Base-by-base conservation (phyloP, 2,329 filamentous ascomycete species). In the Fusarium pseudoanthophilum region DNA sequence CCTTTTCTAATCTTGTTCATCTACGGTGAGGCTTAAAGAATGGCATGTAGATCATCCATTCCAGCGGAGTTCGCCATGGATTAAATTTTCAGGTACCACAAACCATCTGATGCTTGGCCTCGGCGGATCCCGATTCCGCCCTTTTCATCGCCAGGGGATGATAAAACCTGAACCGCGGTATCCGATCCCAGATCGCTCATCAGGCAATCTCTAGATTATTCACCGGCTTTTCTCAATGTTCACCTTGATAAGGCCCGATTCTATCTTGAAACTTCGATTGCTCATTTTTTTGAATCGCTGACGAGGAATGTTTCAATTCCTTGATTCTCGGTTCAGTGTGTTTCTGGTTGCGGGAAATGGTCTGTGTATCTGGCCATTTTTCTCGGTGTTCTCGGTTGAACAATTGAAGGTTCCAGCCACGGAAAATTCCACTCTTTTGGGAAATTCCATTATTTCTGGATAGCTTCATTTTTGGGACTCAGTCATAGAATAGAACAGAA, bases 21-120 rank as follows among this genome's bases (percentile, higher is more conserved):
- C 34, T 55, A 30, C 34, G 34, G 51, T 55, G 51, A 55, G 51
- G 51, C 51, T 55, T 34, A 55, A 55, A 55, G 6, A 18, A 14
- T 39, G 18, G 32, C n/a, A 46, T 40, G 21, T 30, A 20, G 37
- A 18, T 39, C 20, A 34, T 39, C 34, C 16, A 24, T 45, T 18
- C 32, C 21, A 24, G 18, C 58, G 48, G 66, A 70, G 67, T n/a
- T 73, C 46, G 26, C 28, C 53, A 49, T 36, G 36, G 28, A 40
- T 37, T 42, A 45, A 36, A 48, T 71, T 49, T 59, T 46, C 30
- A 52, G 57, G 34, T 43, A 48, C 42, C 37, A 48, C 40, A 71
- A 71, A 67, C 60, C 70, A 53, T 67, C 70, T 67, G 70, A 73
- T 58, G 24, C 40, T 43, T 60, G 57, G 51, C 26, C 32, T 51